Conservation (phyloP, 306 rosid species). For the Prunus fruticosa region DNA sequence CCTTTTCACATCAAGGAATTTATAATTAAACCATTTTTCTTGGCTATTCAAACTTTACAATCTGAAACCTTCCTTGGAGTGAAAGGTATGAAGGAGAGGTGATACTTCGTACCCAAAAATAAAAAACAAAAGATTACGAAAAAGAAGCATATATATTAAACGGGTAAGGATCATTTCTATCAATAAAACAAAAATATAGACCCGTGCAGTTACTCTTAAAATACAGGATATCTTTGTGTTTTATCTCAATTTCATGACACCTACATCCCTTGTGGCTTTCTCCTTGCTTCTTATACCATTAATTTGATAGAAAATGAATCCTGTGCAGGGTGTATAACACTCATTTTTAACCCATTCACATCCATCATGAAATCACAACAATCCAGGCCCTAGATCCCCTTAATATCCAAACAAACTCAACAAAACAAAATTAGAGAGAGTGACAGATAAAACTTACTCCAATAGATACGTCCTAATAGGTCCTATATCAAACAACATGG, state of each 20-base stretch:
- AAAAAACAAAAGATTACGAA: too few relatives aligned
- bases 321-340: background rate
- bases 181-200: too few relatives aligned
- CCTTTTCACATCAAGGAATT: too few relatives aligned
- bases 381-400: background rate
- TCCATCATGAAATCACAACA: background rate
- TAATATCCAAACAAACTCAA: background rate
- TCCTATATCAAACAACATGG: background rate
- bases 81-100: too few relatives aligned
- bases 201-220: background rate
- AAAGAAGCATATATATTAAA: too few relatives aligned
- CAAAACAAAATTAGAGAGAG: background rate
- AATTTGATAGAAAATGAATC: background rate
- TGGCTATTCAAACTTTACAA: background rate
- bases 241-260: background rate
- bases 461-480: background rate
- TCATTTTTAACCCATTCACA: too few relatives aligned
- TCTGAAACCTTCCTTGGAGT: background rate
- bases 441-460: background rate
- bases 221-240: background rate
- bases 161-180: background rate
- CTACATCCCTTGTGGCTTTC: background rate
- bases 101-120: too few relatives aligned
- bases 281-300: background rate
- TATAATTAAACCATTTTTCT: too few relatives aligned